phyloP scores from a whole-genome alignment of 2,329 filamentous ascomycete species.

The Alternaria ventricosa region DNA sequence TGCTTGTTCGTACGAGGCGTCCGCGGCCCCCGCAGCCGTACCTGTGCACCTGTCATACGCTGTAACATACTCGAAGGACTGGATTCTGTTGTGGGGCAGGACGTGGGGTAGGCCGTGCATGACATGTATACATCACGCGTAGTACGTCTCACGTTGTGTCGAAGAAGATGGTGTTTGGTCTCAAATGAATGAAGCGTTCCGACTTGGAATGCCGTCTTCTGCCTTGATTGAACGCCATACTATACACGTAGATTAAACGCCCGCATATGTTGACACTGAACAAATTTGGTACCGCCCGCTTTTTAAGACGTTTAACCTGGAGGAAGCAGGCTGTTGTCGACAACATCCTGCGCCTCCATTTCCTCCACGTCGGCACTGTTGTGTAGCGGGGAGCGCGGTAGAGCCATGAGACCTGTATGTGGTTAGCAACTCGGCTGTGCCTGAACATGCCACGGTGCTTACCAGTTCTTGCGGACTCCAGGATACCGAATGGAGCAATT shows the following conservation, averaged over 20 bases:
- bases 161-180: background rate
- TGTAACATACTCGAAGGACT: background rate
- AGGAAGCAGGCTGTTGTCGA: slow-evolving; percentile 91
- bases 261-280: slow-evolving; percentile 1
- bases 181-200: background rate
- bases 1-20: background rate
- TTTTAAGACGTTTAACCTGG: slow-evolving; percentile 69
- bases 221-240: slow-evolving; percentile 6
- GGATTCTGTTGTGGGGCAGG: background rate
- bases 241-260: slow-evolving; percentile 11
- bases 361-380: slow-evolving; percentile 73
- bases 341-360: slow-evolving; percentile 92
- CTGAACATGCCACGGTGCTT: slow-evolving; percentile 31
- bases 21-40: background rate
- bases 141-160: background rate
- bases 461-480: slow-evolving; percentile 92
- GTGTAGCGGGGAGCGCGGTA: slow-evolving; percentile 89
- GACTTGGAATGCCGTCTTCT: background rate
- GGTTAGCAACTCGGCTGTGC: slow-evolving; percentile 16
- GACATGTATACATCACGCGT: background rate
- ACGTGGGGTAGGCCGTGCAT: background rate
- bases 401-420: slow-evolving; percentile 80
- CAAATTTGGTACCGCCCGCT: background rate
- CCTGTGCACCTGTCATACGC: background rate
- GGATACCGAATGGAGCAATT: slow-evolving; percentile 89